Evolutionary conservation across 257 asterid species (phyloP), one percentile per base, ranked within the genome.

Genomic region (Osmanthus fragrans): DNA sequence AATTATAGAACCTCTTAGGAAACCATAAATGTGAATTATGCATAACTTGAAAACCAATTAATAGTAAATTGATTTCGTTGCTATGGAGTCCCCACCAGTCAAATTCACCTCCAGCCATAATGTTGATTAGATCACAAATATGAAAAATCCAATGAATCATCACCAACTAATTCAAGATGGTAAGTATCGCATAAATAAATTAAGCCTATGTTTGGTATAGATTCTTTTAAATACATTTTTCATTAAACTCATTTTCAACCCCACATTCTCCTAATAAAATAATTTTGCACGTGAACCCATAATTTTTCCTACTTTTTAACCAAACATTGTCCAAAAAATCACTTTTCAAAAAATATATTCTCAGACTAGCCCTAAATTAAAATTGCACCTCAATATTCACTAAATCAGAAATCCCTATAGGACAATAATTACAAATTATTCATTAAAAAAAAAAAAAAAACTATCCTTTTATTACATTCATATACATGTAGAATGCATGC

Each of bases 351-450:
- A 42, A 42, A 8, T 8, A 0, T 37, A 37, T 37, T 37, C 42
- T 37, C 42, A 37, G 9, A 37, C 9, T 1, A 37, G 60, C n/a
- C n/a, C 9, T 58, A 73, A 76, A 67, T 73, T 30, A n/a, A 39
- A 67, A 80, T 16, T 58, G 30, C 58, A 58, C 78, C 75, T 71
- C 27, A 73, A 56, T 54, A 66, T 47, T 47, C 65, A 40, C 73
- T 36, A 80, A 74, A 77, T 72, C 76, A 45, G 25, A 64, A 39
- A 51, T 67, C 21, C 45, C 8, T 63, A 39, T 4, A 70, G 30
- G 9, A 4, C 32, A n/a, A 36, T 73, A 27, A 33, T 36, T 42
- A 51, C 10, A 30, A 66, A 69, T 69, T 12, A 45, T 76, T 80
- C 75, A 51, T 68, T 69, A 45, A 73, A 65, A 51, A 18, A 29